Evolutionary conservation across 306 rosid genomes (phyloP), one percentile per base, ranked within the genome.

Genomic region (Casuarina equisetifolia): DNA sequence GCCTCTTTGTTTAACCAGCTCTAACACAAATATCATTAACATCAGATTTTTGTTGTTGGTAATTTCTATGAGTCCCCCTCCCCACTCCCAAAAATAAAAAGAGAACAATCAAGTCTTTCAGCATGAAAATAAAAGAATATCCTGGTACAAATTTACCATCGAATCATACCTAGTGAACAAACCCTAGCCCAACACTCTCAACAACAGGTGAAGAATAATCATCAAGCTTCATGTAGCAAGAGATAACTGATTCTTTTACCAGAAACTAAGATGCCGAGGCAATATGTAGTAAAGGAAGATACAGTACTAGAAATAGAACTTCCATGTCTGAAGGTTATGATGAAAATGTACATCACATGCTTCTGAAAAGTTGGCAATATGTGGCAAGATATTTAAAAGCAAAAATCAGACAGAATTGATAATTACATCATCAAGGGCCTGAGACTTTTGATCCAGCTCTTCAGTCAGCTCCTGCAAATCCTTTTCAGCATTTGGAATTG

Each of bases 401-500:
- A 80, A 85, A 25, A 49, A 45, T 59, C 76, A 72, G 64, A 19
- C 42, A 76, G 73, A 77, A 9, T 74, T 61, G 85, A 19, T 16
- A 67, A 57, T 89, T 92, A 94, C 98, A 82, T 94, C 98, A 82
- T 92, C 97, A 62, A 90, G 89, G 69, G 90, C 89, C 76, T 87
- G 95, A 72, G 97, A 84, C 86, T 88, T 91, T 54, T 84, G 79
- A 81, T 90, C 88, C 86, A 90, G 79, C 87, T 90, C 96, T 78
- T 90, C 92, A 39, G 78, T 81, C 68, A 83, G 88, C 82, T 81
- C 85, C 58, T 72, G 80, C 38, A 92, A 88, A 77, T 92, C 97
- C 79, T 85, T 92, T 87, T 94, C 93, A 11, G 91, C 79, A 72
- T 84, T 84, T 73, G 97, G 97, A 79, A 94, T 88, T 78, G 89